Conservation (phyloP, 208 protist genomes). For the Wallacemonas sp. region DNA sequence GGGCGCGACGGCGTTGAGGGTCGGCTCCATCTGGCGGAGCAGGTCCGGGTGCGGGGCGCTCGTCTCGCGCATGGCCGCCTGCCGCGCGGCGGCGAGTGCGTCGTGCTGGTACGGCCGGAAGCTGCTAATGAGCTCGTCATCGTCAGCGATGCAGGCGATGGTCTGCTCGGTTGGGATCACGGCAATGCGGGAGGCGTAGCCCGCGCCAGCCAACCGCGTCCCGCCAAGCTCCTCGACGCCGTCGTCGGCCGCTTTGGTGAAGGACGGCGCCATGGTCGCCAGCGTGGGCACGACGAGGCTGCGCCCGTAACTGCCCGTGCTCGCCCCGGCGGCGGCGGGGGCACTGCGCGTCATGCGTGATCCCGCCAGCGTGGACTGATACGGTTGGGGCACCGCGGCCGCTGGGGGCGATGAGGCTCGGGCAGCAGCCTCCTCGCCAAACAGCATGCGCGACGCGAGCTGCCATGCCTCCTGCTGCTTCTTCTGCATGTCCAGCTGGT, state of each 20-base stretch:
- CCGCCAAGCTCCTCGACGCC: constrained; percentile 59
- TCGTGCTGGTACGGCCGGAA: constrained; percentile 80
- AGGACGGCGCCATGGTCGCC: constrained; percentile 72
- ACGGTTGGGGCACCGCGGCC: not conserved
- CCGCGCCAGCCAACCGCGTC: constrained; percentile 53
- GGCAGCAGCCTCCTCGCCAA: not conserved
- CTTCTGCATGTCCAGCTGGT: constrained; percentile 47
- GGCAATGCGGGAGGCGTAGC: constrained; percentile 65
- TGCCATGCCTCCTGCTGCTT: constrained; percentile 46
- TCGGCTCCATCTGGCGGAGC: constrained; percentile 52
- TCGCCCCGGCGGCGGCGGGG: not conserved
- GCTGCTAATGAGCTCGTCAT: constrained; percentile 84
- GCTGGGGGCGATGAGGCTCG: not conserved
- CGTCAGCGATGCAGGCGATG: constrained; percentile 61
- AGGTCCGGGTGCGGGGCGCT: constrained; percentile 75
- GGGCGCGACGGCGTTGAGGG: constrained; percentile 31
- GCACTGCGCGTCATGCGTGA: not conserved
- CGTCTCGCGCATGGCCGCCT: constrained; percentile 37
- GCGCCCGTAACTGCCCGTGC: not conserved
- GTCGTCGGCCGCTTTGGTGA: constrained; percentile 69
- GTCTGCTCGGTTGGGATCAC: constrained; percentile 63
- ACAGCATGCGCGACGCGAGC: constrained; percentile 2
- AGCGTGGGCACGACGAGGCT: constrained; percentile 52
- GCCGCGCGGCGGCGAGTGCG: constrained; percentile 46
- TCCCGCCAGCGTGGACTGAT: not conserved